These are phyloP conservation scores for Plectranthus barbatus DNA, from an alignment of 257 asterid species.

Conservation along the genomic window DNA sequence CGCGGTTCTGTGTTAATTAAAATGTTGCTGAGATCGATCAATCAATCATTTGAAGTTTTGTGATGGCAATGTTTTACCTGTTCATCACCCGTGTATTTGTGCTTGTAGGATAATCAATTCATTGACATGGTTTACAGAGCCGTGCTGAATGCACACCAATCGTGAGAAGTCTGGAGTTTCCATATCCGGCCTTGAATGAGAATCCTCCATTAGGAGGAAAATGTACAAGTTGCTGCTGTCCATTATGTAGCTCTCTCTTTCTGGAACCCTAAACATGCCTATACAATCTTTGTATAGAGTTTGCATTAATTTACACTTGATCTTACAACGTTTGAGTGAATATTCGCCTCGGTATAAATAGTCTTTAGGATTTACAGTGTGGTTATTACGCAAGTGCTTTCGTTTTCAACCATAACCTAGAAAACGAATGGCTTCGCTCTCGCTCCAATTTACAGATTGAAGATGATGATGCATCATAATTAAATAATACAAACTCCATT, in stretches of 20 bases:
- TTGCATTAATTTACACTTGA: constrained; percentile 7
- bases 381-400: no score
- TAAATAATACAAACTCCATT: background rate
- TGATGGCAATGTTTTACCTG: background rate
- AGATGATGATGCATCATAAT: no score
- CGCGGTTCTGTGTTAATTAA: background rate
- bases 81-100: constrained; percentile 27
- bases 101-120: constrained; percentile 65
- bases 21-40: background rate
- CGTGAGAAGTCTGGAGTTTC: constrained; percentile 25
- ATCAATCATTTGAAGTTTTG: background rate
- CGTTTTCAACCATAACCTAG: no score
- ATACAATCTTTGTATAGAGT: constrained; percentile 26
- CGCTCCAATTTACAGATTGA: no score
- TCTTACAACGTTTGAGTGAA: no score
- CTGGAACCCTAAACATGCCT: constrained; percentile 5
- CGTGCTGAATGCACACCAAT: constrained; percentile 59
- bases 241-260: constrained; percentile 15
- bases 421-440: no score
- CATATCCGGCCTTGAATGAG: constrained; percentile 31
- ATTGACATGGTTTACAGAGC: constrained; percentile 80
- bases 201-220: constrained; percentile 2
- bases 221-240: constrained; percentile 16
- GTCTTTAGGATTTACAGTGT: no score
- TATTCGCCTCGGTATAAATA: no score